phyloP scores from a whole-genome alignment of 2,329 filamentous ascomycete species.

The Curvularia sp. region DNA sequence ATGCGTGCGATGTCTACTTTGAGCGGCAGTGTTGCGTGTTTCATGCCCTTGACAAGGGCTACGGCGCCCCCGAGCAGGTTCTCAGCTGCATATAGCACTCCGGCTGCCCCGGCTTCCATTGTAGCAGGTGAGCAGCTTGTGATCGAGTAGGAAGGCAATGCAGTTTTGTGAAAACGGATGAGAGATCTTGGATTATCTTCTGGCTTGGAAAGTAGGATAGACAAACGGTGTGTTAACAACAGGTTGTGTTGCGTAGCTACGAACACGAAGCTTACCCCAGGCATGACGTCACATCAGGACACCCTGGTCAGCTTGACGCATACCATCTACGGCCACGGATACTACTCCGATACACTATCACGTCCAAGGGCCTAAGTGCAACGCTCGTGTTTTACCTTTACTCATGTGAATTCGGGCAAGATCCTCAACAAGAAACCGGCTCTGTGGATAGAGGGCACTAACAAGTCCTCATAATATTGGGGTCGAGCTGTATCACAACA shows the following conservation, averaged over 20 bases:
- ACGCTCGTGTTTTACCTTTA: background rate
- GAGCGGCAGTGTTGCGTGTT: slow-evolving; percentile 60
- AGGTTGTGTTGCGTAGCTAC: slow-evolving; percentile 16
- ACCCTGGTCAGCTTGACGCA: slow-evolving; percentile 8
- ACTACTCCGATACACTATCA: background rate
- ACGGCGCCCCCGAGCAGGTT: slow-evolving; percentile 51
- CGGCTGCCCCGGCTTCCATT: slow-evolving; percentile 51
- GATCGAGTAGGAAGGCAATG: background rate
- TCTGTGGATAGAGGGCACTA: background rate
- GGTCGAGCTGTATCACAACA: background rate
- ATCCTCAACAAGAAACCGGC: background rate
- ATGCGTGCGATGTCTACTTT: slow-evolving; percentile 61
- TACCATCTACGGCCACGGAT: background rate
- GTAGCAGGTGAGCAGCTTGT: slow-evolving; percentile 48
- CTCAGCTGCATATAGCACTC: slow-evolving; percentile 50
- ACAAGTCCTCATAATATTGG: background rate
- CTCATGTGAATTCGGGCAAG: background rate
- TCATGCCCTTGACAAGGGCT: slow-evolving; percentile 57
- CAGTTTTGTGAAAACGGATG: background rate
- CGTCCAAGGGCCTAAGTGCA: background rate
- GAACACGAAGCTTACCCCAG: slow-evolving; percentile 9
- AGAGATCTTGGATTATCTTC: background rate
- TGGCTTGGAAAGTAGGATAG: background rate
- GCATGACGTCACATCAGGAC: slow-evolving; percentile 19
- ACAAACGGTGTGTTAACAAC: slow-evolving; percentile 5